These are phyloP conservation scores for Claviceps humidiphila DNA, from an alignment of 2,329 filamentous ascomycete species.

Conservation along the genomic window DNA sequence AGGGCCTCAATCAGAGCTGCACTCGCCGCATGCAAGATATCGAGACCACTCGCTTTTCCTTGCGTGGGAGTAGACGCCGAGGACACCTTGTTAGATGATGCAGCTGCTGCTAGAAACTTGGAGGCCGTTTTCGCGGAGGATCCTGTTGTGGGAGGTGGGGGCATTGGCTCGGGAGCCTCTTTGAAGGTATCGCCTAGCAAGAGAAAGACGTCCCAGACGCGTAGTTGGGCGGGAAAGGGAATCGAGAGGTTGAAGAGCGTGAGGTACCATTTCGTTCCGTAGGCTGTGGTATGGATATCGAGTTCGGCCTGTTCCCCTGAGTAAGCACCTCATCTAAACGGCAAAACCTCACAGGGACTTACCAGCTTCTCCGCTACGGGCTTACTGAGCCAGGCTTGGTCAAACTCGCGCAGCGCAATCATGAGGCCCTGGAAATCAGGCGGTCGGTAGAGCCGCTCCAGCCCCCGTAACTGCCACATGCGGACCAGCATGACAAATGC, in stretches of 20 bases:
- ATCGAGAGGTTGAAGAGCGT: constrained; percentile 96
- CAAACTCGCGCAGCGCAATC: constrained; percentile 73
- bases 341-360: constrained; percentile 23
- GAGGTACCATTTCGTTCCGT: constrained; percentile 93
- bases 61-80: constrained; percentile 4
- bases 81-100: constrained; percentile 2
- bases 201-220: constrained; percentile 97
- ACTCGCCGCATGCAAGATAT: constrained; percentile 79
- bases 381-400: constrained; percentile 69
- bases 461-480: constrained; percentile 77
- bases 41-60: constrained; percentile 41
- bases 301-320: constrained; percentile 48
- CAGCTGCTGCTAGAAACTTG: no score
- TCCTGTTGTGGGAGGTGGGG: not conserved
- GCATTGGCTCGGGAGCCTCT: not conserved
- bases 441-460: constrained; percentile 70
- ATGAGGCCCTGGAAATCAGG: constrained; percentile 73
- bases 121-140: not conserved
- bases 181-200: constrained; percentile 48
- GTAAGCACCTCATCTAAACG: no score
- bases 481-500: constrained; percentile 95
- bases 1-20: constrained; percentile 86
- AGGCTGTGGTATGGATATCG: constrained; percentile 75
- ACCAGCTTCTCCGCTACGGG: constrained; percentile 73
- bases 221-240: constrained; percentile 83